phyloP scores from a whole-genome alignment of 1,284 basidiomycete species.

The Porogramme epimiltina region DNA sequence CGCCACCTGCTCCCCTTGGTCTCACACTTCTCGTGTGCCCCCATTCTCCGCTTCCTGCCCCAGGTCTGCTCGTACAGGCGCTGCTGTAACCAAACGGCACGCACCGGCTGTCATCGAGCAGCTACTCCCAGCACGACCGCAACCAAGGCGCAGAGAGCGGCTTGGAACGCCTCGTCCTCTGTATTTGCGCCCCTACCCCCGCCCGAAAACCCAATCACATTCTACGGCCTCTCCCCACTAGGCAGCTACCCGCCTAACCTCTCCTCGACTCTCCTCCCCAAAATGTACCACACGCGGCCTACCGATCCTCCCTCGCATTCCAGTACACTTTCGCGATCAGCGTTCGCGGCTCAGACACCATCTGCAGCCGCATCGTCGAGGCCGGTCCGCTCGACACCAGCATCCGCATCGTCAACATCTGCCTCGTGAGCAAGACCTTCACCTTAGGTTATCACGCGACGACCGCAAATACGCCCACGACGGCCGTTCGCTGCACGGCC shows the following conservation, averaged over 20 bases:
- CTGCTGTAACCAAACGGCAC: conserved; percentile 26
- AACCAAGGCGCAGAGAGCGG: conserved; percentile 14
- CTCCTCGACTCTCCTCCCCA: conserved; percentile 63
- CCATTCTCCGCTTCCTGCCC: conserved; percentile 31
- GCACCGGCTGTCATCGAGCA: conserved; percentile 19
- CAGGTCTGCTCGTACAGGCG: conserved; percentile 42
- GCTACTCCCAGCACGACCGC: conserved; percentile 15
- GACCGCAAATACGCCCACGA: too few relatives aligned
- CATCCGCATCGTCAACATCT: conserved; percentile 92
- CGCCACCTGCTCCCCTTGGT: conserved; percentile 23
- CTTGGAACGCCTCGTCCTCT: conserved; percentile 90
- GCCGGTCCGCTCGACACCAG: conserved; percentile 97
- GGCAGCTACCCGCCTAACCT: conserved; percentile 53
- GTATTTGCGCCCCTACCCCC: conserved; percentile 80
- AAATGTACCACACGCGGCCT: conserved; percentile 79
- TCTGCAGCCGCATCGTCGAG: conserved; percentile 92
- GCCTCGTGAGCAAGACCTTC: conserved; percentile 84
- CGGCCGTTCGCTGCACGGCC: too few relatives aligned
- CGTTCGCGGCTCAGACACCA: conserved; percentile 92
- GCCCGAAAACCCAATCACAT: conserved; percentile 69
- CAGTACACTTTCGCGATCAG: conserved; percentile 98
- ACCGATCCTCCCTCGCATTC: conserved; percentile 90
- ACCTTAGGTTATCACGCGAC: too few relatives aligned
- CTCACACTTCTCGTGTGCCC: conserved; percentile 26
- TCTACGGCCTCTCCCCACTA: conserved; percentile 74